Evolutionary conservation across 176 grass and related monocot genomes (phyloP).

Genomic region (Oryza punctata): DNA sequence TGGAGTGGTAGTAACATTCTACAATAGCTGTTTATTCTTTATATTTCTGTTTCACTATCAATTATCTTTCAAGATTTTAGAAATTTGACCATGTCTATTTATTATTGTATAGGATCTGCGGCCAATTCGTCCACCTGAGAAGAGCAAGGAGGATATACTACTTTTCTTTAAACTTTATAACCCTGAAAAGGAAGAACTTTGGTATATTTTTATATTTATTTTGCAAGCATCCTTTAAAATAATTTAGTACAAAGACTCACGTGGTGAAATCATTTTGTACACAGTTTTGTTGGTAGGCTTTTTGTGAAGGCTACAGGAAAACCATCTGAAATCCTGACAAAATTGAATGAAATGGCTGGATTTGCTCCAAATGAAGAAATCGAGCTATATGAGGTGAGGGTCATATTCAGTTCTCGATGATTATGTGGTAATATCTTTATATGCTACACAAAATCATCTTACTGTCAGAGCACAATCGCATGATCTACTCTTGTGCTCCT

Average conservation of each 20-base stretch:
- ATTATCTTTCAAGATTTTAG: slow-evolving; percentile 27
- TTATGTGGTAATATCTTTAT: slow-evolving; percentile 21
- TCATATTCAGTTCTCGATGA: neutral
- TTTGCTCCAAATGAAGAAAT: slow-evolving; percentile 91
- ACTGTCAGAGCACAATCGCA: neutral
- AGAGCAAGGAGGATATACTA: slow-evolving; percentile 93
- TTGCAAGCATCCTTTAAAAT: slow-evolving; percentile 1
- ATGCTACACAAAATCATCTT: neutral
- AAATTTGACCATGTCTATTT: slow-evolving; percentile 20
- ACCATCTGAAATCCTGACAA: slow-evolving; percentile 77
- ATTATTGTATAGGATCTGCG: slow-evolving; percentile 59
- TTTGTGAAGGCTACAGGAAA: slow-evolving; percentile 90
- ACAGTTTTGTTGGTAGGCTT: slow-evolving; percentile 81
- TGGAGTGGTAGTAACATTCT: slow-evolving; percentile 63
- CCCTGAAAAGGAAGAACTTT: slow-evolving; percentile 89
- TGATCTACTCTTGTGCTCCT: neutral
- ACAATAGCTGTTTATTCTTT: slow-evolving; percentile 16
- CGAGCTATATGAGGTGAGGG: slow-evolving; percentile 77
- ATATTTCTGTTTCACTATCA: slow-evolving; percentile 21
- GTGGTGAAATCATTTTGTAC: slow-evolving; percentile 30
- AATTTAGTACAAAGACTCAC: slow-evolving; percentile 24
- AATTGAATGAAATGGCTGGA: slow-evolving; percentile 84
- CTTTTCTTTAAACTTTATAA: slow-evolving; percentile 95
- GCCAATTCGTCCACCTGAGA: slow-evolving; percentile 78
- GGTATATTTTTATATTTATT: slow-evolving; percentile 52